Percentiles rank a stretch among this genome's conserved stretches.
These are phyloP conservation scores for Mycena crocata DNA, from an alignment of 768 basidiomycete species.

Conservation along the genomic window DNA sequence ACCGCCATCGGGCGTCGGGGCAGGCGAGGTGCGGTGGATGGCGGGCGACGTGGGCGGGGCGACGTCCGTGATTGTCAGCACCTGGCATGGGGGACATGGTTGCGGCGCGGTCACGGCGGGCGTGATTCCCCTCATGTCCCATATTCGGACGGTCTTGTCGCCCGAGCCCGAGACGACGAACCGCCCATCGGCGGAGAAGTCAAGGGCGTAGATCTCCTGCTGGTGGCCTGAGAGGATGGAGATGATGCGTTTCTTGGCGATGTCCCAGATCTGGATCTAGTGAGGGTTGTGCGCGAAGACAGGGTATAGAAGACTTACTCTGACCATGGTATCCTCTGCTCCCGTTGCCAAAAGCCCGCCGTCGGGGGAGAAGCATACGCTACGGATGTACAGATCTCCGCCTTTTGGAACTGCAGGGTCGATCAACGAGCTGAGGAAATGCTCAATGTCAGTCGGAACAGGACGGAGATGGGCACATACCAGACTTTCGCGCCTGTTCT, in stretches of 20 bases:
- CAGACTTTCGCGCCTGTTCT: conserved; percentile 79
- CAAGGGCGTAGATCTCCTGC: conserved; percentile 87
- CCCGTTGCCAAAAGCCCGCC: conserved; percentile 85
- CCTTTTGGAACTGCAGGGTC: conserved; percentile 36
- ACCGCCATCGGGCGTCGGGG: conserved; percentile 51
- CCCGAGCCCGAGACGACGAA: conserved; percentile 85
- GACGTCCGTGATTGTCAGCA: conserved; percentile 29
- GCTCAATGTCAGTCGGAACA: conserved; percentile 47
- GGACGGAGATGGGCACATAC: conserved; percentile 71
- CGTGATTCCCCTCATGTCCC: conserved; percentile 38
- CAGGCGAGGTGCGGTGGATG: conserved; percentile 26
- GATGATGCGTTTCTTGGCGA: conserved; percentile 73
- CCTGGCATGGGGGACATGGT: conserved; percentile 67
- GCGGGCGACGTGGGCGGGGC: conserved; percentile 46
- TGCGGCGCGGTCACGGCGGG: conserved; percentile 28
- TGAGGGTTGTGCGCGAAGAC: conserved; percentile 31
- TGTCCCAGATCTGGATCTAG: conserved; percentile 78
- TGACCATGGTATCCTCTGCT: conserved; percentile 84
- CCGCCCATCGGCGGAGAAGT: conserved; percentile 79
- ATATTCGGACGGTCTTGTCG: conserved; percentile 48
- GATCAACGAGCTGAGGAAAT: conserved; percentile 22
- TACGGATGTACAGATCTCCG: conserved; percentile 72
- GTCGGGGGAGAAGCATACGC: conserved; percentile 86
- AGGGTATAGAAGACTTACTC: conserved; percentile 59
- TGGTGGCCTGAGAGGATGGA: conserved; percentile 80